phyloP scores from a whole-genome alignment of 805 yeast genomes.

The Komagataella pastoris region DNA sequence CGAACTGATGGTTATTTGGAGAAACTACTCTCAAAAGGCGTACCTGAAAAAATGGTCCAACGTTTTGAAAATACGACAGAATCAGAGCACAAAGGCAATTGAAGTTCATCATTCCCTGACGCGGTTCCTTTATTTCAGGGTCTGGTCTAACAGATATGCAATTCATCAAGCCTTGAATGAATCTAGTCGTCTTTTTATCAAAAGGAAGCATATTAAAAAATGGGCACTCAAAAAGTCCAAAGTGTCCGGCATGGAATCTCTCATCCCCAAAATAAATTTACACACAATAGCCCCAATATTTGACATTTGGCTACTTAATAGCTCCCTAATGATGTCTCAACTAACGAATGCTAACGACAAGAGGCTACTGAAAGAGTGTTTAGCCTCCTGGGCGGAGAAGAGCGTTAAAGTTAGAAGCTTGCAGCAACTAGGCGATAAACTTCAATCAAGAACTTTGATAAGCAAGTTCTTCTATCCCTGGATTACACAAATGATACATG shows the following conservation, averaged over 20 bases:
- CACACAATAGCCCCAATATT: not conserved
- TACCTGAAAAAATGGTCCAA: not conserved
- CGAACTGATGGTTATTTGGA: not conserved
- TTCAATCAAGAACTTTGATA: not conserved
- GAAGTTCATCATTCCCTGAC: not conserved
- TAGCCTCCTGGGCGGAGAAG: not conserved
- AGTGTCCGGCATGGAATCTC: not conserved
- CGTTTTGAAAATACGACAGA: not conserved
- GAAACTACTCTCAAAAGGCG: not conserved
- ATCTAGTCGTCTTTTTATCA: not conserved
- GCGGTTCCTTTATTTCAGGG: not conserved
- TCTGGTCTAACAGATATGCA: not conserved
- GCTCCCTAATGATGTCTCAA: not conserved
- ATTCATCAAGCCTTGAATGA: not conserved
- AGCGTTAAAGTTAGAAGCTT: not conserved
- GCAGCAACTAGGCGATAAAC: not conserved
- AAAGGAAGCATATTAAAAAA: not conserved
- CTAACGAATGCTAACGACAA: not conserved
- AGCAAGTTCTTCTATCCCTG: not conserved
- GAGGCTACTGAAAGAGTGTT: not conserved
- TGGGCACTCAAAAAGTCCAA: not conserved
- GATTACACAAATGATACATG: not conserved
- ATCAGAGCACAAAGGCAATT: not conserved
- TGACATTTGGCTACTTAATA: not conserved
- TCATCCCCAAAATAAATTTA: not conserved